Percentiles rank a stretch among this genome's conserved stretches.
phyloP scores from a whole-genome alignment of 371 early-diverging fungal genomes.

The Rhizomucor miehei region DNA sequence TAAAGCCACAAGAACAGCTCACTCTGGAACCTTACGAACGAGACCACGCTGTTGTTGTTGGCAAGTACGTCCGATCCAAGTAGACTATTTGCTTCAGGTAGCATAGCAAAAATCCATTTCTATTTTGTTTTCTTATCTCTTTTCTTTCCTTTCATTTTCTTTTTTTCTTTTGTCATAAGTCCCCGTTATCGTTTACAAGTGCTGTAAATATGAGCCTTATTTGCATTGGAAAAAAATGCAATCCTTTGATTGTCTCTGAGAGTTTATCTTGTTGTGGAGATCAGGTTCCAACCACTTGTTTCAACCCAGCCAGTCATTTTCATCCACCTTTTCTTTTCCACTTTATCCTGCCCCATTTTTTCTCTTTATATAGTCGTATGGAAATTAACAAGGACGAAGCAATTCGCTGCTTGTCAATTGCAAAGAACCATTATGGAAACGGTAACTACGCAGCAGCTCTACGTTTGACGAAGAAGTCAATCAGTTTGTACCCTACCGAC shows the following conservation, averaged over 20 bases:
- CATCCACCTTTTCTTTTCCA: too few relatives aligned
- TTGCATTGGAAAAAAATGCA: too few relatives aligned
- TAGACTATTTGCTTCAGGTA: conserved; percentile 22
- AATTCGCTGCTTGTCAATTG: conserved; percentile 71
- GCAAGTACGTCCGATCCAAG: conserved; percentile 76
- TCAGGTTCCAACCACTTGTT: too few relatives aligned
- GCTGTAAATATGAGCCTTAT: too few relatives aligned
- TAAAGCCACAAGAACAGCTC: conserved; percentile 99
- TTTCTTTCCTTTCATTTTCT: too few relatives aligned
- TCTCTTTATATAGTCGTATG: conserved; percentile 42
- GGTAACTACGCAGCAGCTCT: conserved; percentile 71
- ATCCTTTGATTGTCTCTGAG: too few relatives aligned
- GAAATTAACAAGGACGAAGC: conserved; percentile 93
- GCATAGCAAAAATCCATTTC: too few relatives aligned
- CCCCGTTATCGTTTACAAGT: too few relatives aligned
- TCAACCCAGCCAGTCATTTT: too few relatives aligned
- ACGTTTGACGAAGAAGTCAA: conserved; percentile 81
- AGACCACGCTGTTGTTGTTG: conserved; percentile 99
- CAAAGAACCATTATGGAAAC: conserved; percentile 57
- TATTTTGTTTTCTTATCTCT: too few relatives aligned
- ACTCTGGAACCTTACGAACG: conserved; percentile 99
- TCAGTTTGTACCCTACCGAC: conserved; percentile 72
- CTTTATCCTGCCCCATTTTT: neutral
- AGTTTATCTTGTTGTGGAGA: too few relatives aligned
- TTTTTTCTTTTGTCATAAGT: too few relatives aligned